phyloP scores from a whole-genome alignment of 106 monocot genomes.

The Acorus gramineus region DNA sequence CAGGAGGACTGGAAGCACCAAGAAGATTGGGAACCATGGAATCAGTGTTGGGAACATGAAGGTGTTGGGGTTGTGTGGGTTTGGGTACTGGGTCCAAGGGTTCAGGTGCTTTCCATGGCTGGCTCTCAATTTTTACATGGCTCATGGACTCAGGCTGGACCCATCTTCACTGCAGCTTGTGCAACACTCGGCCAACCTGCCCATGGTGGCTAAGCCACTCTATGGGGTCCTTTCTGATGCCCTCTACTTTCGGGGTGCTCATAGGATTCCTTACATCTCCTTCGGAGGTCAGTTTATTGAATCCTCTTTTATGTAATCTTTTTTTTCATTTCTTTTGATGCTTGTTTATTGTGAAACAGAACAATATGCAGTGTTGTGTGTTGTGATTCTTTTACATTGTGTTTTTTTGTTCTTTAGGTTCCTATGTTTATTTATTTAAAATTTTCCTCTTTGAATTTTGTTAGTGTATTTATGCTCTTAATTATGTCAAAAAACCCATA shows the following conservation, averaged over 20 bases:
- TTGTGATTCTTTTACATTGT: no score
- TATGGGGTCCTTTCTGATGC: constrained; percentile 81
- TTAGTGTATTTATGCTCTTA: no score
- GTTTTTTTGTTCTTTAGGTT: no score
- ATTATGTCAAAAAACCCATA: no score
- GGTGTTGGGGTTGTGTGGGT: constrained; percentile 46
- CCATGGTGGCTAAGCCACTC: constrained; percentile 88
- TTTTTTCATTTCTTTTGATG: no score
- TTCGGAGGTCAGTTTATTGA: constrained; percentile 44
- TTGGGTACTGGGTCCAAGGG: constrained; percentile 81
- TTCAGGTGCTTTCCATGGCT: constrained; percentile 95
- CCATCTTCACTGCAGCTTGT: constrained; percentile 68
- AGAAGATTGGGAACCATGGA: no score
- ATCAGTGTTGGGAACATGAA: not conserved
- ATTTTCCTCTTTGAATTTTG: no score
- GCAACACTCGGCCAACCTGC: constrained; percentile 61
- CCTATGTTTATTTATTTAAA: no score
- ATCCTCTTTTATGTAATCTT: no score
- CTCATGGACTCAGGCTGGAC: constrained; percentile 40
- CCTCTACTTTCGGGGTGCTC: constrained; percentile 51
- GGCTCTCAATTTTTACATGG: constrained; percentile 75
- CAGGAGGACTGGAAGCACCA: not conserved
- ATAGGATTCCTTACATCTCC: constrained; percentile 78
- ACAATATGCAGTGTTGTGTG: no score
- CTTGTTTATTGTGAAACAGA: not conserved